Base-by-base conservation (phyloP, 1,139 yeast species). In the Sugiyamaella neomexicana region DNA sequence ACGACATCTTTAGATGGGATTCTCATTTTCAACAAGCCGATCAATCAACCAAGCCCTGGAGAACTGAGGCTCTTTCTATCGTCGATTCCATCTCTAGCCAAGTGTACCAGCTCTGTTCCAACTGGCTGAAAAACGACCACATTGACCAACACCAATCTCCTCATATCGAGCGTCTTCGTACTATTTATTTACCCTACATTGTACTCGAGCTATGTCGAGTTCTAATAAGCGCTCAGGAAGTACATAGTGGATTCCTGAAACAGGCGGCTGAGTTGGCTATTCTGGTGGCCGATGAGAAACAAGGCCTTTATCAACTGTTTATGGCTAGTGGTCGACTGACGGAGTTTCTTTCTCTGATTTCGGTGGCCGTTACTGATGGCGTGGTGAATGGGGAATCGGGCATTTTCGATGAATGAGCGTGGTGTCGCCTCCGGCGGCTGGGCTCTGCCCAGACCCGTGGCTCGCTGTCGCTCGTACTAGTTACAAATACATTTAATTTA, bases 101-200 rank as follows among this genome's bases (percentile, higher is more conserved):
- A 3, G 57, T 65, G 1, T 54, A 56, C 20, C 61, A 58, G 2
- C 51, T 65, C 3, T 53, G 61, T 23, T 47, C 48, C 23, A 51
- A 54, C n/a, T 66, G 69, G 69, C 41, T 65, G 59, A 40, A 47
- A 12, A 48, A 51, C 2, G 54, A 56, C 13, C 15, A 46, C 29
- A 25, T 50, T 8, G 50, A 39, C 15, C 29, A 25, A 31, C 13
- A 32, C 15, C 29, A 25, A 31, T 37, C 43, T 65, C 39, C 39
- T 34, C 17, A 61, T 10, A 46, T 64, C 9, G 48, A 31, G 12
- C 50, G 58, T 52, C 74, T 86, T 54, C 78, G 95, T 65, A 75
- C 82, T 7, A 70, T 84, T 17, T 89, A 88, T 68, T 79, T 88
- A n/a, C 96, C 97, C 16, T 81, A 80, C 61, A 70, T 88, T 54